Base-by-base conservation (phyloP, 257 asterid genomes). In the Forsythia suspensa region DNA sequence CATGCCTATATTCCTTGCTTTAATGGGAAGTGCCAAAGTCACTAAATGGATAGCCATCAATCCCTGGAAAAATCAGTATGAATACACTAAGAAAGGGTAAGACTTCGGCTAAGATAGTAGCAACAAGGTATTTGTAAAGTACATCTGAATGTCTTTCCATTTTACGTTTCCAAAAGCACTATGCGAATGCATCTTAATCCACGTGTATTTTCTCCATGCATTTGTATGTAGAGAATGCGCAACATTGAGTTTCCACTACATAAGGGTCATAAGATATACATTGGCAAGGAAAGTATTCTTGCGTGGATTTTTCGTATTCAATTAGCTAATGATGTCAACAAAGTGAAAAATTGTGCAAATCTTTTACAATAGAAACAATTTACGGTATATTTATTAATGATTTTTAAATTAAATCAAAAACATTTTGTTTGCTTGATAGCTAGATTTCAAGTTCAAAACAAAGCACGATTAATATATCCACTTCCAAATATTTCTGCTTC, bases 111-210 rank as follows among this genome's bases (percentile, higher is more conserved):
- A 63, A 40, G 29, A 43, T 61, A 5, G 18, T 42, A 34, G 16
- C n/a, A 21, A 61, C 69, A 38, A 61, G 69, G 69, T 29, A 63
- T 3, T 3, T 6, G 24, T 10, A 9, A 24, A 24, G 40, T 63
- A 29, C 39, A 63, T 21, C 70, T 24, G 39, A 63, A 29, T 3
- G 40, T 63, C 40, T 63, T 29, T 63, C 70, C n/a, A 63, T 7
- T 8, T 29, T 24, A 24, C 1, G 34, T 1, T 63, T n/a, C 70
- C 18, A 63, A 11, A 37, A 67, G 57, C 5, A 70, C 59, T 41
- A 9, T 48, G 71, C 13, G n/a, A 4, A 39, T 73, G 70, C 79
- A 79, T 72, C 79, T 38, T 80, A 70, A 5, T 7, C 36, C 34
- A n/a, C 12, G 4, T 66, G 66, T 24, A 29, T 43, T 39, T 76